Evolutionary conservation across 148 eudicot species (phyloP), one percentile per base, ranked within the genome.

Genomic region (Gaultheria prostrata): DNA sequence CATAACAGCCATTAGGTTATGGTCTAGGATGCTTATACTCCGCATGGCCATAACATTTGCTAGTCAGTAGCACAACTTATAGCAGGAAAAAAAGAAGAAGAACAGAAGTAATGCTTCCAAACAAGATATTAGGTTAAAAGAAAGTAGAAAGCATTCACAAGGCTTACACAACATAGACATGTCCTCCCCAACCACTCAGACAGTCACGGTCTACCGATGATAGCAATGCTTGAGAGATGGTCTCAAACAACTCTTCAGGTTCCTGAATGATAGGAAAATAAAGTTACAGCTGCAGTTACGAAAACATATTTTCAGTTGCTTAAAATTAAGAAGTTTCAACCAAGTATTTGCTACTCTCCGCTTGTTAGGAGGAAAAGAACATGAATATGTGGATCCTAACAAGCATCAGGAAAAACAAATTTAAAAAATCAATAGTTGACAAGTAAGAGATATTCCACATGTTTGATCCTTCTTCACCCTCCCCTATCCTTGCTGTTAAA

Each of bases 141-240:
- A 67, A n/a, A 21, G 69, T 26, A 13, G 45, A 76, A 17, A 20
- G 28, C 49, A 35, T 75, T 39, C 51, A 45, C 9, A 61, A 33
- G 28, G 82, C 99, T 94, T 94, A 94, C 99, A 96, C 98, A 79
- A 96, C 87, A 84, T 94, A 94, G 76, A 96, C 98, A 80, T 96
- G 99, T 15, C 95, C 99, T 89, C 99, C 99, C 99, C 98, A 96
- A 73, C 99, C 99, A 93, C 92, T 90, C 84, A 96, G 84, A 84
- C 99, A 96, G 83, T 96, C 99, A 78, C 99, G 92, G 50, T 97
- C 99, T 11, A 97, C 94, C 30, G 99, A 92, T 76, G 99, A 90
- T 59, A 90, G 88, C 80, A 97, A 87, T 39, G 99, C 99, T 83
- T 97, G 99, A 79, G 99, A 97, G 82, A 97, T 90, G 8, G 98